phyloP scores from a whole-genome alignment of 2,329 filamentous ascomycete species.

The Exophiala sp. region DNA sequence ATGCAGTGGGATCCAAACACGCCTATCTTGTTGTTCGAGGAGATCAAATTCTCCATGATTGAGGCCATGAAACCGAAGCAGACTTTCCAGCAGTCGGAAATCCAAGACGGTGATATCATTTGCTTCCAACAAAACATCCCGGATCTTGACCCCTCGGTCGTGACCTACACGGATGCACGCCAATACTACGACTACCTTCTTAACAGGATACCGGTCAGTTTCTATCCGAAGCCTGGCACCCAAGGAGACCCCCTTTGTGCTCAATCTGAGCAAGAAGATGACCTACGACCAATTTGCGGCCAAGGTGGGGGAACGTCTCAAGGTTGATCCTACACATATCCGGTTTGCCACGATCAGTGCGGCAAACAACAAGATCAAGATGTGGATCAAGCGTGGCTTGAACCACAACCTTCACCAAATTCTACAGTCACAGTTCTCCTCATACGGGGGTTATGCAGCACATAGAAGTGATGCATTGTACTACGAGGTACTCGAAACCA shows the following conservation, averaged over 20 bases:
- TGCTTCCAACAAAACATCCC: slow-evolving; percentile 72
- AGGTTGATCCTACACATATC: slow-evolving; percentile 75
- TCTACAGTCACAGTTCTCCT: slow-evolving; percentile 66
- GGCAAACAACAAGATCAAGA: slow-evolving; percentile 69
- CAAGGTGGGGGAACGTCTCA: slow-evolving; percentile 72
- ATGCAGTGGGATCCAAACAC: slow-evolving; percentile 82
- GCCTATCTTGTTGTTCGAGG: slow-evolving; percentile 73
- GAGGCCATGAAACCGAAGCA: slow-evolving; percentile 88
- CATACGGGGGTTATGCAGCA: slow-evolving; percentile 59
- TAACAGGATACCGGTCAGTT: slow-evolving; percentile 72
- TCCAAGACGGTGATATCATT: slow-evolving; percentile 94
- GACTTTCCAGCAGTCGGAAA: slow-evolving; percentile 81
- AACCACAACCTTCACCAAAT: slow-evolving; percentile 70
- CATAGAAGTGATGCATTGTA: slow-evolving; percentile 74
- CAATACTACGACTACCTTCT: slow-evolving; percentile 91
- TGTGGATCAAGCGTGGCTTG: slow-evolving; percentile 66
- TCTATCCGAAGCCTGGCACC: slow-evolving; percentile 55
- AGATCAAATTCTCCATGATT: slow-evolving; percentile 98
- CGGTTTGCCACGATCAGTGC: slow-evolving; percentile 84
- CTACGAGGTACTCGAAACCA: slow-evolving; percentile 93
- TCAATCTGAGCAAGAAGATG: slow-evolving; percentile 81
- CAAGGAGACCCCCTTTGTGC: slow-evolving; percentile 62
- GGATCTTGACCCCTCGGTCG: slow-evolving; percentile 36
- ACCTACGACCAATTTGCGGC: slow-evolving; percentile 80
- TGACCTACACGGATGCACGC: slow-evolving; percentile 60